Evolutionary conservation across 1,139 yeast species (phyloP).

Genomic region (Scheffersomyces parashehatae): DNA sequence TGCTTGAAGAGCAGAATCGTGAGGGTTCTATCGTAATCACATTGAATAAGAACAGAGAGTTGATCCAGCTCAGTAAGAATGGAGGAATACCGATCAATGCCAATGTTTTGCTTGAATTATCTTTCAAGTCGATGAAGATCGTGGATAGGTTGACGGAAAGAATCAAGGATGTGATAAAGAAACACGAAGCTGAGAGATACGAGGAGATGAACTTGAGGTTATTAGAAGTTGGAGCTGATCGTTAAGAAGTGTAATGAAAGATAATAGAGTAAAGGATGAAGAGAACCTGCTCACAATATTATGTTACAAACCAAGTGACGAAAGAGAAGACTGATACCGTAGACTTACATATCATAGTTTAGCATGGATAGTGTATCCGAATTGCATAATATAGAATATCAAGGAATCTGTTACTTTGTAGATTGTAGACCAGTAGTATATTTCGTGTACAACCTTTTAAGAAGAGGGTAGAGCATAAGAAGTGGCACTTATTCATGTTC

Average conservation of each 20-base stretch:
- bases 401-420: too few relatives aligned
- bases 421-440: too few relatives aligned
- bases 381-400: too few relatives aligned
- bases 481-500: too few relatives aligned
- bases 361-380: too few relatives aligned
- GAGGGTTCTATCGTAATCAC: conserved; percentile 85
- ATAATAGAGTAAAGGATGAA: not conserved
- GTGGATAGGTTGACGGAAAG: conserved; percentile 66
- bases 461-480: too few relatives aligned
- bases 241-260: conserved; percentile 14
- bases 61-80: conserved; percentile 85
- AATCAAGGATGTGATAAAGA: conserved; percentile 57
- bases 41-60: conserved; percentile 82
- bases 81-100: conserved; percentile 92
- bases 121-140: conserved; percentile 62
- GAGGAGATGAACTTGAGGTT: conserved; percentile 28
- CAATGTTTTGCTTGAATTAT: conserved; percentile 63
- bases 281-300: not conserved
- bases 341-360: too few relatives aligned
- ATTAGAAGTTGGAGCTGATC: conserved; percentile 41
- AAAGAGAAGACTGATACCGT: too few relatives aligned
- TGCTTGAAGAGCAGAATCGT: conserved; percentile 73
- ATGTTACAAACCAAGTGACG: too few relatives aligned
- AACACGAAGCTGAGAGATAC: conserved; percentile 49
- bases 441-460: too few relatives aligned